A percentile compares a stretch with the other conserved stretches of the same genome.
phyloP scores from a whole-genome alignment of 129 eudicot genomes.

The Tagetes erecta region DNA sequence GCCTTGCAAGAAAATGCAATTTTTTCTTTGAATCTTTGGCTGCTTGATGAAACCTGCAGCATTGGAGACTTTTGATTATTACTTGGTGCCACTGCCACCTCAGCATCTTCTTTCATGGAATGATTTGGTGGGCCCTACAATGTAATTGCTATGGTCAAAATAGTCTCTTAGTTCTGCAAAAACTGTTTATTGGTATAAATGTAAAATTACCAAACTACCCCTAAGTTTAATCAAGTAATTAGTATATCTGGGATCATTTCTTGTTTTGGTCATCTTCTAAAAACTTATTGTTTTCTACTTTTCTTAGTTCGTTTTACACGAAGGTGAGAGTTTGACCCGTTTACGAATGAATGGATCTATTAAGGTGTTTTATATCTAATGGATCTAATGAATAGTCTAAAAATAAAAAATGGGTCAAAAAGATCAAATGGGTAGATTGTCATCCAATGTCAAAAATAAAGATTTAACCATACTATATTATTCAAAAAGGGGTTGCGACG shows the following conservation, averaged over 20 bases:
- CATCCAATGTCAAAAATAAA: too few species aligned
- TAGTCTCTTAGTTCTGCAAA: neutral
- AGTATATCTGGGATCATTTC: neutral
- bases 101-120: slow-evolving; percentile 25
- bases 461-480: neutral
- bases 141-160: slow-evolving; percentile 25
- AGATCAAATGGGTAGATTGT: neutral
- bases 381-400: neutral
- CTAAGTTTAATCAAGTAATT: neutral
- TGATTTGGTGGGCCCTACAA: slow-evolving; percentile 37
- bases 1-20: slow-evolving; percentile 44
- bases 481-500: too few species aligned
- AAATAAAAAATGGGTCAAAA: neutral
- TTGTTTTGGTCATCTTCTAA: neutral
- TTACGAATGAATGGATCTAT: neutral
- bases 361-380: neutral
- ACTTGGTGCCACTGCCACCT: slow-evolving; percentile 20
- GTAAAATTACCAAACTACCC: neutral
- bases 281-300: neutral
- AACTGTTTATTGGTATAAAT: neutral
- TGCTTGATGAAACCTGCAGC: slow-evolving; percentile 38
- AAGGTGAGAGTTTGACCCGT: neutral
- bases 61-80: slow-evolving; percentile 23
- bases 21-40: slow-evolving; percentile 35
- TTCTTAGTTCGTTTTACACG: neutral